Percentiles rank a stretch among this genome's conserved stretches.
phyloP scores from a whole-genome alignment of 306 rosid genomes.

The Cicer yamashitae region DNA sequence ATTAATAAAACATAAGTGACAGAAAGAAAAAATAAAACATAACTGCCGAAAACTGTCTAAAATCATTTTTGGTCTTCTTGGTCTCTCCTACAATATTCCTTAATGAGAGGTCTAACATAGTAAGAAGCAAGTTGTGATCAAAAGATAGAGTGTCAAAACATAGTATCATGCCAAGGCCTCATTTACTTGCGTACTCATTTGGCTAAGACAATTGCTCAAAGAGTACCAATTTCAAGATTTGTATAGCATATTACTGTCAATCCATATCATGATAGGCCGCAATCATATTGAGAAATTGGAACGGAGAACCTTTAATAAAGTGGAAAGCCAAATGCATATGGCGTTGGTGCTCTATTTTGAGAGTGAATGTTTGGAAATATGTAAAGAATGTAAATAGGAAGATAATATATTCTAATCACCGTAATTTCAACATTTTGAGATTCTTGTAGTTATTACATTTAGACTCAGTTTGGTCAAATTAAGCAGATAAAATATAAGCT shows the following conservation, averaged over 20 bases:
- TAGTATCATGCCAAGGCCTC: neutral
- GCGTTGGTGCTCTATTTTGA: neutral
- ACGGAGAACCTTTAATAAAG: neutral
- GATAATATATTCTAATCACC: neutral
- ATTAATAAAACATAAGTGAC: neutral
- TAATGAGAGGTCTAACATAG: neutral
- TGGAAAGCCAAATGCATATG: neutral
- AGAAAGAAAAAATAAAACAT: neutral
- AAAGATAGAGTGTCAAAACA: neutral
- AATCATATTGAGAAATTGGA: neutral
- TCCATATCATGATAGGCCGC: neutral
- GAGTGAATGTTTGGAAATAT: neutral
- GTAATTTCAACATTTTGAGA: conserved; percentile 10
- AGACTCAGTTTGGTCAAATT: neutral
- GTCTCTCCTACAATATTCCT: no score
- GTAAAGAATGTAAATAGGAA: neutral
- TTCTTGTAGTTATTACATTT: neutral
- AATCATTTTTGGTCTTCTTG: no score
- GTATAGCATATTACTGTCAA: neutral
- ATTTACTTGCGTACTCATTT: neutral
- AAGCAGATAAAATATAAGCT: no score
- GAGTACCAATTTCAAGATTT: neutral
- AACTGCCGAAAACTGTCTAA: no score
- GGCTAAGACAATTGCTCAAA: neutral
- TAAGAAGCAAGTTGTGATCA: neutral